These are phyloP conservation scores for Schwanniomyces yamadae DNA, from an alignment of 805 yeast genomes.

Conservation along the genomic window DNA sequence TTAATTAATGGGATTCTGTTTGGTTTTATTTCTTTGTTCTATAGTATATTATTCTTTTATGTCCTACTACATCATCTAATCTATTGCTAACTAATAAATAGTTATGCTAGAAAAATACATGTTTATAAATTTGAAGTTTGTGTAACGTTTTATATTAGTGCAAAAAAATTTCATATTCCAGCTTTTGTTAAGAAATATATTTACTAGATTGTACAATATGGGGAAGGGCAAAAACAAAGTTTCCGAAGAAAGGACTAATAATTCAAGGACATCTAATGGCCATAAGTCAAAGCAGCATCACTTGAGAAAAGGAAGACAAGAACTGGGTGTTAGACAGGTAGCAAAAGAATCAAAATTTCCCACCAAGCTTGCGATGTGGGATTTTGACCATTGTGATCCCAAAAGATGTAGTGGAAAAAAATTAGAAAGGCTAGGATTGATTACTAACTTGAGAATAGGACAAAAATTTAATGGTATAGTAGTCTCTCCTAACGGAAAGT, in stretches of 20 bases:
- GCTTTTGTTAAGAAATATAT: not conserved
- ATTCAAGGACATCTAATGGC: slow-evolving; percentile 49
- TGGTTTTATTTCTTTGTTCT: not conserved
- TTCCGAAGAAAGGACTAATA: slow-evolving; percentile 38
- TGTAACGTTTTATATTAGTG: slow-evolving; percentile 1
- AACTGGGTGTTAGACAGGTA: slow-evolving; percentile 28
- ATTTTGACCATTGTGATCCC: slow-evolving; percentile 98
- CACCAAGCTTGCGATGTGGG: slow-evolving; percentile 96
- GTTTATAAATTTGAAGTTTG: slow-evolving; percentile 2
- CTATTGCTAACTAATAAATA: no score
- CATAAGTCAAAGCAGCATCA: slow-evolving; percentile 56
- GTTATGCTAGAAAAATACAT: not conserved
- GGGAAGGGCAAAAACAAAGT: slow-evolving; percentile 58
- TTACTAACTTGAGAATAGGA: slow-evolving; percentile 79
- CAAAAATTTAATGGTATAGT: slow-evolving; percentile 90
- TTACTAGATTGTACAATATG: slow-evolving; percentile 26
- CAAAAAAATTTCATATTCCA: not conserved
- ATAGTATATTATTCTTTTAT: no score
- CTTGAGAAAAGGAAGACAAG: slow-evolving; percentile 37
- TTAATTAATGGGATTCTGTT: slow-evolving; percentile 2
- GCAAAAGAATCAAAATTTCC: slow-evolving; percentile 51
- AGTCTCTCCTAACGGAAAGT: slow-evolving; percentile 89
- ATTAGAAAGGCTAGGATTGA: slow-evolving; percentile 82
- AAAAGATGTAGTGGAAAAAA: slow-evolving; percentile 96
- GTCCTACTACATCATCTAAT: no score